Evolutionary conservation across 257 asterid species (phyloP).

Genomic region (Primulina eburnea): DNA sequence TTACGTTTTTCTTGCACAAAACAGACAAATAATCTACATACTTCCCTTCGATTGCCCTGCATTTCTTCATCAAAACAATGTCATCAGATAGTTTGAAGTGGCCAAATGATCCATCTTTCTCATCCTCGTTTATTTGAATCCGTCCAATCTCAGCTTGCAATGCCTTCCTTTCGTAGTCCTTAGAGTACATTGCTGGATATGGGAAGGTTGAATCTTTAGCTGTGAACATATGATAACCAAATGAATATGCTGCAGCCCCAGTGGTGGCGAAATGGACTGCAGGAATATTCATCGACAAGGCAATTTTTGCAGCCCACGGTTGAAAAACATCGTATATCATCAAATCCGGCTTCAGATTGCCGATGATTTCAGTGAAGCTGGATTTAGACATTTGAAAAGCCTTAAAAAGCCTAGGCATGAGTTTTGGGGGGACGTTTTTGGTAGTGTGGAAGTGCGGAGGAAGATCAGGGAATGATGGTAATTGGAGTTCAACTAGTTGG

Average conservation of each 20-base stretch:
- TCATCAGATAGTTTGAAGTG: slow-evolving; percentile 29
- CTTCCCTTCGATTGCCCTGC: slow-evolving; percentile 31
- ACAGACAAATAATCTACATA: slow-evolving; percentile 32
- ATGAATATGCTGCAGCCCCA: slow-evolving; percentile 22
- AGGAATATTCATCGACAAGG: slow-evolving; percentile 32
- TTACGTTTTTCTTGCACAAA: slow-evolving; percentile 19
- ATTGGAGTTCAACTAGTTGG: slow-evolving; percentile 30
- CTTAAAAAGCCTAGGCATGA: slow-evolving; percentile 23
- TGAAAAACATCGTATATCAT: slow-evolving; percentile 43
- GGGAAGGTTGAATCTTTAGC: slow-evolving; percentile 17
- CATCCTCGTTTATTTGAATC: slow-evolving; percentile 4
- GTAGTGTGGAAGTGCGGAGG: slow-evolving; percentile 52
- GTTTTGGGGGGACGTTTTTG: slow-evolving; percentile 39
- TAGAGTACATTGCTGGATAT: slow-evolving; percentile 10
- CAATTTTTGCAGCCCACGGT: slow-evolving; percentile 40
- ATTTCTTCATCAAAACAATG: slow-evolving; percentile 30
- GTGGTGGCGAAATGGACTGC: slow-evolving; percentile 27
- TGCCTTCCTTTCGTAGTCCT: slow-evolving; percentile 14
- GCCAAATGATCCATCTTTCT: slow-evolving; percentile 16
- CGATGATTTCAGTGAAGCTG: slow-evolving; percentile 29
- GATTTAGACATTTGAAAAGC: slow-evolving; percentile 30
- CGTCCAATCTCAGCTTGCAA: not conserved
- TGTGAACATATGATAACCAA: slow-evolving; percentile 20
- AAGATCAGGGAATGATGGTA: slow-evolving; percentile 31
- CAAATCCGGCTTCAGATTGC: slow-evolving; percentile 31